Evolutionary conservation across 192 early-diverging fungal genomes (phyloP).

Genomic region (Cetraspora pellucida): DNA sequence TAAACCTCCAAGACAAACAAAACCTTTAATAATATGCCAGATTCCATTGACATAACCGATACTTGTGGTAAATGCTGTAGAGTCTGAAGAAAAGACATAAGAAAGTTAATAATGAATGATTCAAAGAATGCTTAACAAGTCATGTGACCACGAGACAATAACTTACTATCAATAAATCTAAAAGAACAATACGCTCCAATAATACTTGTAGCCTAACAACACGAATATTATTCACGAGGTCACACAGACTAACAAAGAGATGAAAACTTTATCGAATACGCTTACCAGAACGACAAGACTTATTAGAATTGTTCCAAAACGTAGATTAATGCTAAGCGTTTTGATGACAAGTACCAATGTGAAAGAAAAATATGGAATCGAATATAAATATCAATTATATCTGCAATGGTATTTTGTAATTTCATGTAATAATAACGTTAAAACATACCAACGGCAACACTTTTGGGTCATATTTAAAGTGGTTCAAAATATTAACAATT

Average conservation of each 20-base stretch:
- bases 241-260: not conserved
- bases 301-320: constrained; percentile 1
- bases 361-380: not conserved
- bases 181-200: not conserved
- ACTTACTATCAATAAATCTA: constrained; percentile 3
- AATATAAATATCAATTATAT: not conserved
- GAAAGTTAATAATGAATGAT: not conserved
- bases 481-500: not conserved
- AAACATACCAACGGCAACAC: constrained; percentile 4
- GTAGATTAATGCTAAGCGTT: not conserved
- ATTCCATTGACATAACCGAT: constrained; percentile 6
- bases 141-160: not conserved
- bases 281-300: constrained; percentile 1
- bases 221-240: not conserved
- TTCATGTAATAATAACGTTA: not conserved
- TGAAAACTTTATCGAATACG: not conserved
- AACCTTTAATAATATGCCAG: constrained; percentile 6
- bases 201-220: not conserved
- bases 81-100: not conserved
- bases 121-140: not conserved
- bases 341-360: not conserved
- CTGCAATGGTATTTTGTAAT: too few species aligned
- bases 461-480: constrained; percentile 1
- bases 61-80: not conserved
- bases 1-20: not conserved